A percentile compares a stretch with the other conserved stretches of the same genome.
Conservation (phyloP, 164 flowering plant genomes). For the Saururus chinensis region DNA sequence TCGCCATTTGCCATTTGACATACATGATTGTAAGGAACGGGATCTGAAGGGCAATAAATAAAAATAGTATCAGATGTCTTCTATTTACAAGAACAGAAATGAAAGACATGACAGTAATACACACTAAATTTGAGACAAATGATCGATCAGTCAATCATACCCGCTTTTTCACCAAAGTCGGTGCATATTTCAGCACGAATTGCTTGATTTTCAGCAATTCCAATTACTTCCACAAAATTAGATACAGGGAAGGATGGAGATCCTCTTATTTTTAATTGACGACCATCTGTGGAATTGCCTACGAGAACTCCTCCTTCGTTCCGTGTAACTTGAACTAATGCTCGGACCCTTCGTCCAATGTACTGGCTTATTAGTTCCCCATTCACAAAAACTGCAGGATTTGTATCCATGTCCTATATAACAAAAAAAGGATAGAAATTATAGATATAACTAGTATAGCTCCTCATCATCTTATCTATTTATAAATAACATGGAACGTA, state of each 20-base stretch:
- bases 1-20: slow-evolving; percentile 84
- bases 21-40: slow-evolving; percentile 42
- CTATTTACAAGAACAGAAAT: background rate
- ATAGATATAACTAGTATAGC: too few species aligned
- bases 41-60: slow-evolving; percentile 30
- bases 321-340: slow-evolving; percentile 63
- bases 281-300: slow-evolving; percentile 74
- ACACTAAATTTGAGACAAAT: background rate
- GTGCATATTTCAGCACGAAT: slow-evolving; percentile 76
- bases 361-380: slow-evolving; percentile 52
- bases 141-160: slow-evolving; percentile 19
- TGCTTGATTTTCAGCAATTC: slow-evolving; percentile 77
- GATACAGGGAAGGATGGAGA: slow-evolving; percentile 33
- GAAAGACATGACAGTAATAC: background rate
- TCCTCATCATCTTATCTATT: too few species aligned
- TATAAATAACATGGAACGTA: too few species aligned
- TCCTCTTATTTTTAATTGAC: slow-evolving; percentile 51
- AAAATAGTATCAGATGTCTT: background rate
- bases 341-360: slow-evolving; percentile 58
- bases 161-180: slow-evolving; percentile 68
- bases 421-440: too few species aligned
- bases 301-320: slow-evolving; percentile 41
- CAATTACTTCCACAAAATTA: slow-evolving; percentile 80
- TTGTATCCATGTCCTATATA: slow-evolving; percentile 55
- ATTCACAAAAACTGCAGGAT: slow-evolving; percentile 84